Base-by-base conservation (phyloP, 768 basidiomycete genomes). In the Tulasnella sp. region DNA sequence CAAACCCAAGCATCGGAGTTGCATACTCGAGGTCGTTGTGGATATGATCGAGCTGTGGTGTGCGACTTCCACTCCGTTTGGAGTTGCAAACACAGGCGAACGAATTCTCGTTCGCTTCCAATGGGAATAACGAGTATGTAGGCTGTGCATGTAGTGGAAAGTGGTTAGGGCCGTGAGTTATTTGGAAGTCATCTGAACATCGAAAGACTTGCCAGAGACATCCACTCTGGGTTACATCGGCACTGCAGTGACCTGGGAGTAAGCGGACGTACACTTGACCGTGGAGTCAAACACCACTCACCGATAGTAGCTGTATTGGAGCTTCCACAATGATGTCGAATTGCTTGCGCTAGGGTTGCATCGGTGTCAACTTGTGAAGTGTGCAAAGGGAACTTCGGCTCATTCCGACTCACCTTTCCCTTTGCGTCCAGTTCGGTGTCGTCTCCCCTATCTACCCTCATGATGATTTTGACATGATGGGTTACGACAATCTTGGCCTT, bases 261-360 rank as follows among this genome's bases (percentile, higher is more conserved):
- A 68, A 73, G 32, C 32, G 7, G 37, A 34, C 59, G 63, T n/a
- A 37, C 26, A 29, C 2, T 17, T 11, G 65, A 41, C 26, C 26
- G 62, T 32, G 26, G 65, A 39, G 32, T 39, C 4, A 26, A n/a
- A 41, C 66, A 63, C 35, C 39, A 82, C 90, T 82, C 74, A 93
- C 92, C 19, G 95, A 95, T 68, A 97, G 86, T 65, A 98, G 88
- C 71, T 92, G 89, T 41, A 97, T 84, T 0, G 94, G 94, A 0
- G 88, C 88, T 78, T 94, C 90, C 73, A 95, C 86, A 35, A 91
- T 87, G 75, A 95, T 92, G 78, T 95, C 95, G 79, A 90, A 94
- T 77, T 92, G 79, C 81, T 92, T 96, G 75, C 87, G 72, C 67
- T 74, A 22, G 3, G 26, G 12, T 67, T n/a, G 12, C 22, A 9